Evolutionary conservation across 2,329 filamentous ascomycete genomes (phyloP), one percentile per base, ranked within the genome.

Genomic region (Cladosporium sp.): DNA sequence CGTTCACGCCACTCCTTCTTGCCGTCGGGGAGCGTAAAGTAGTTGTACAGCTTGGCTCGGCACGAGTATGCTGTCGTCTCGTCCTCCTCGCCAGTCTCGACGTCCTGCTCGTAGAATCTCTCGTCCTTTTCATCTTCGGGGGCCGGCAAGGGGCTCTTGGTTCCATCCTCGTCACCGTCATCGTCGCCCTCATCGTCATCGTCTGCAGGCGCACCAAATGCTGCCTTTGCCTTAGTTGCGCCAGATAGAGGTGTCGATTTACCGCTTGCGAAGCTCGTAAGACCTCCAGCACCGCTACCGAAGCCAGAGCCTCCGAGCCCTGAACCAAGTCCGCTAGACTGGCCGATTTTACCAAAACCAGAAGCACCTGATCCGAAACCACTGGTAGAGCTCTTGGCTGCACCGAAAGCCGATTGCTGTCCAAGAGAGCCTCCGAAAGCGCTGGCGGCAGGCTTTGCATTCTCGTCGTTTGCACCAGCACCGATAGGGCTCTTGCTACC

Each of bases 21-120:
- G 19, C 65, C 64, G 34, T 67, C 66, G 19, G 53, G 34, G 5
- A 66, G 68, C 45, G 80, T 81, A 62, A 84, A 84, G 66, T 94
- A 88, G 58, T 87, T 83, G 76, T 90, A 97, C 58, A 97, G 83
- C 73, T 95, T 96, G 19, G 90, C 88, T 62, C 92, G 87, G 59
- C 88, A 85, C 44, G 85, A 82, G 68, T 93, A 83, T 49, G 90
- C 76, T 1, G 89, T 93, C 19, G 80, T 80, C 71, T 97, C 93
- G 49, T 85, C 85, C 66, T 91, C 86, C 74, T 97, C 93, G 57
- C 93, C 93, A 52, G 94, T 93, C 70, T 96, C 88, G 40, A 93
- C 83, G 71, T 88, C 86, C 66, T 91, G 86, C 44, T 70, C 71
- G 52, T 71, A 74, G 61, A 79, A 75, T 58, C 86, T 77, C 68